These are phyloP conservation scores for Penicillium sp. DNA, from an alignment of 2,329 filamentous ascomycete species.

Conservation along the genomic window DNA sequence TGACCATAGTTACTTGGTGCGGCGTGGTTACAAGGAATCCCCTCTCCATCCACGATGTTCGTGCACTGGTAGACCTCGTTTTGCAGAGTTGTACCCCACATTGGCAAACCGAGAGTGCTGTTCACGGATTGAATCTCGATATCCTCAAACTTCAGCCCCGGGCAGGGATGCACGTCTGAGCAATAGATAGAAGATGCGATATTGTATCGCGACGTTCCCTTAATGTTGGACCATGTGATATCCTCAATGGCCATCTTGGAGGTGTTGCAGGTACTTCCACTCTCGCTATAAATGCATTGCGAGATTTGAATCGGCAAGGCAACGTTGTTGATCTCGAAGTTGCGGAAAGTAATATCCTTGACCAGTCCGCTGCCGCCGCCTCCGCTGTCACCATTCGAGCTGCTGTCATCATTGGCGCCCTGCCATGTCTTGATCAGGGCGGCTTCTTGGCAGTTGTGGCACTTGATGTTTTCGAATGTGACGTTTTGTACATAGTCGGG, in stretches of 20 bases:
- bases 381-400: constrained; percentile 23
- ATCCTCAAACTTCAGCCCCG: constrained; percentile 46
- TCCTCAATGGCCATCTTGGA: constrained; percentile 47
- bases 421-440: constrained; percentile 30
- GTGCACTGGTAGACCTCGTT: constrained; percentile 46
- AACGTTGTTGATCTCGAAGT: constrained; percentile 25
- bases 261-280: constrained; percentile 35
- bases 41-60: constrained; percentile 34
- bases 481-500: constrained; percentile 41
- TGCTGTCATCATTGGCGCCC: constrained; percentile 14
- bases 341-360: constrained; percentile 24
- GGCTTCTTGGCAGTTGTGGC: constrained; percentile 20
- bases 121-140: constrained; percentile 47
- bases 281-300: constrained; percentile 28
- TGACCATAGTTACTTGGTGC: constrained; percentile 25
- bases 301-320: constrained; percentile 26
- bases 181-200: constrained; percentile 50
- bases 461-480: constrained; percentile 34
- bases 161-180: constrained; percentile 44
- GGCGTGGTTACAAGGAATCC: constrained; percentile 27
- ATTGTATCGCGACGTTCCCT: constrained; percentile 51
- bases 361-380: constrained; percentile 24
- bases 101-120: constrained; percentile 31
- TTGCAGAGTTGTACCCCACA: constrained; percentile 21
- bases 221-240: constrained; percentile 52